Evolutionary conservation across 345 rosid genomes (phyloP), one percentile per base, ranked within the genome.

Genomic region (Draba incana): DNA sequence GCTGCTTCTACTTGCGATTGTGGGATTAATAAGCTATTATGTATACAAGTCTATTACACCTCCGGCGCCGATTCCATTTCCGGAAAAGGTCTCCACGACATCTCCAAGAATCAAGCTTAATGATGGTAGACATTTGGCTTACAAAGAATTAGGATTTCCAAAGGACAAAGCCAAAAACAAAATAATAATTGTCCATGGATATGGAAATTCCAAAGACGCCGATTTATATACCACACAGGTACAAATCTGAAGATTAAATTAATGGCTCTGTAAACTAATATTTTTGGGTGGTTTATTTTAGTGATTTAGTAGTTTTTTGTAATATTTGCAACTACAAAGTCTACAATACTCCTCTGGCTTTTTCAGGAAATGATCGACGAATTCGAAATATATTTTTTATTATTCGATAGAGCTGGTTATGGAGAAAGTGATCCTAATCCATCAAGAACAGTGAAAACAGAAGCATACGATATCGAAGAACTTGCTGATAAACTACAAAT

Each of bases 381-480:
- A 64, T 75, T 76, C 27, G 38, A 74, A 64, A 80, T 92, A 75
- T 89, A 86, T 64, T 62, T 92, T 53, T 80, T 92, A 30, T 68
- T 50, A 68, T 92, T 80, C 58, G 97, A 92, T 77, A 81, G 98
- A 83, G 87, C 96, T 33, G 98, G 98, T 42, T 89, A 89, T 68
- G 98, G 95, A 39, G 95, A 92, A 70, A 92, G 97, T 52, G 96
- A 92, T 74, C 95, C 91, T 4, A 52, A 84, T 76, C 90, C 90
- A 46, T 77, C 80, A 20, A 78, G 92, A 9, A 73, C 92, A 0
- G 75, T 89, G 70, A 89, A 85, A 77, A 86, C 77, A 13, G 98
- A 89, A 70, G 87, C 95, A 64, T 82, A 77, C 55, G 95, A 89
- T 68, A 79, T 89, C 35, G 83, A 92, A 81, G 91, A 92, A 78